Evolutionary conservation across 169 alveolate genomes (phyloP), one percentile per base, ranked within the genome.

Genomic region (Plasmodium vinckei): DNA sequence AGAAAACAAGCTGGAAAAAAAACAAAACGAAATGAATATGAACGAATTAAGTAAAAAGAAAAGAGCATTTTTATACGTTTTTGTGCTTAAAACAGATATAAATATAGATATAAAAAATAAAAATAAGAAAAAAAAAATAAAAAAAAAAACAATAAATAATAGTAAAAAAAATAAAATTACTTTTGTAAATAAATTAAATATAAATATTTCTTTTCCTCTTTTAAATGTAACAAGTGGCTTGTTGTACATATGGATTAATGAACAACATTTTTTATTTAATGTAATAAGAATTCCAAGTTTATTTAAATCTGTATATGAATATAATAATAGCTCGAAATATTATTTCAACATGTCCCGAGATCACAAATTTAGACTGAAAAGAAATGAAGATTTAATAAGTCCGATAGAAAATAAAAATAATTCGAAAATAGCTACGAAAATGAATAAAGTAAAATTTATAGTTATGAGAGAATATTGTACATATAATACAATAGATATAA

Each of bases 211-310:
- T 1, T 10, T 64, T 42, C 15, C 49, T 13, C 59, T 23, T 3
- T 42, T 77, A 5, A 63, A 44, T 2, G 46, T 77, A 7, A 77
- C n/a, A 6, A 46, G 73, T n/a, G 88, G 88, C n/a, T 44, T 77
- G 44, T 56, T 77, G 2, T 44, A 77, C 13, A 57, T 68, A 1
- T 21, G 42, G n/a, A 15, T 57, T 13, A 64, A 53, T 9, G 3
- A 39, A 0, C 56, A 33, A 33, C 42, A 47, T 23, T 5, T 21
- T 13, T 23, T 46, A 25, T 49, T 77, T 47, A 77, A 77, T n/a
- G 42, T 64, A 1, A 49, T 77, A 10, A 39, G 59, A 15, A 17
- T 77, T 21, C 69, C 61, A 27, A 47, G 27, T 6, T 44, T 77
- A 9, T 33, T 9, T 7, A 17, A 27, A 19, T 57, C 46, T 33